Percentiles rank a stretch among this genome's conserved stretches.
Conservation (phyloP, 345 rosid species). For the Salix koriyanagi region DNA sequence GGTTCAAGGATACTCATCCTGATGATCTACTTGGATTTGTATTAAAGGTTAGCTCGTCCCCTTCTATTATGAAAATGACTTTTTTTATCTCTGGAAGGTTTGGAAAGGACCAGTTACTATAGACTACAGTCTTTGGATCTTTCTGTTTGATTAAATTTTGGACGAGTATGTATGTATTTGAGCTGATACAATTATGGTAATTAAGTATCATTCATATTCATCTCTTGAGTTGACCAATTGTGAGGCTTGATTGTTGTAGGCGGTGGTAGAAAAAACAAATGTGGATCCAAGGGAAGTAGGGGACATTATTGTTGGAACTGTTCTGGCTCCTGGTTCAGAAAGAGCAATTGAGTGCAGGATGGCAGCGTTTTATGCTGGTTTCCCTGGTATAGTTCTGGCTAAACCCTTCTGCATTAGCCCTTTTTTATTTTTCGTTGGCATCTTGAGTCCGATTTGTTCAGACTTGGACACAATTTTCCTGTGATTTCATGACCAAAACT, state of each 20-base stretch:
- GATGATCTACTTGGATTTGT: slow-evolving; percentile 84
- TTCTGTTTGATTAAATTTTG: no score
- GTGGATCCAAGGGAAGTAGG: slow-evolving; percentile 81
- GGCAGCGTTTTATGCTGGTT: slow-evolving; percentile 90
- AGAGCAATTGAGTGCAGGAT: slow-evolving; percentile 85
- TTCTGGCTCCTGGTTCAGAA: slow-evolving; percentile 75
- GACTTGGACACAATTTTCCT: background rate
- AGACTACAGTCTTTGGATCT: no score
- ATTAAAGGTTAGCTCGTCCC: slow-evolving; percentile 53
- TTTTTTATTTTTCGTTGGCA: background rate
- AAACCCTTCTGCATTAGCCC: background rate
- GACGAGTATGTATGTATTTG: no score
- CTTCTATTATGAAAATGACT: background rate
- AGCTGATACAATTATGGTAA: no score
- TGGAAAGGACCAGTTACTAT: background rate
- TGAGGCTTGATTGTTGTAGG: slow-evolving; percentile 36
- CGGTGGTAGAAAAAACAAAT: slow-evolving; percentile 63
- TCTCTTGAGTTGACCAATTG: no score
- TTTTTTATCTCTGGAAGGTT: background rate
- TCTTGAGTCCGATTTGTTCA: background rate
- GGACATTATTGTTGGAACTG: slow-evolving; percentile 93
- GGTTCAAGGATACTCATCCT: slow-evolving; percentile 83
- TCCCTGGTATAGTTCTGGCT: slow-evolving; percentile 53
- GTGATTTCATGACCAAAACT: background rate
- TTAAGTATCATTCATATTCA: no score